Conservation (phyloP, 73 alveolate species). For the Paraurostyla sp. region DNA sequence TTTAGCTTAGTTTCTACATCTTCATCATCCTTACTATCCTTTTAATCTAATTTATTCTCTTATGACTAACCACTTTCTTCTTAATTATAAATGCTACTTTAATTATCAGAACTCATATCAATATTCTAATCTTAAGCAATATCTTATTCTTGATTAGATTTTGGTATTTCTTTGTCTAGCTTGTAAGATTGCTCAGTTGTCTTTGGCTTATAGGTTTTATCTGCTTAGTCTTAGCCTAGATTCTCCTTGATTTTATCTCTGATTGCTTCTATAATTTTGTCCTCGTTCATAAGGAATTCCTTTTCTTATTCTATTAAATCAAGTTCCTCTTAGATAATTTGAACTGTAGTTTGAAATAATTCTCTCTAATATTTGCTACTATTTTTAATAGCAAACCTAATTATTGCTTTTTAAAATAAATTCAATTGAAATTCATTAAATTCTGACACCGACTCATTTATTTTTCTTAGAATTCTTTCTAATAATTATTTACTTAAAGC, state of each 20-base stretch:
- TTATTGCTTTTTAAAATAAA: slow-evolving; percentile 14
- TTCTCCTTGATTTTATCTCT: neutral
- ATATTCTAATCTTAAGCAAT: neutral
- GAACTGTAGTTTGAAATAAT: neutral
- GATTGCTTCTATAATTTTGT: neutral
- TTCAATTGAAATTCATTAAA: slow-evolving; percentile 36
- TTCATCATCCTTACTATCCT: too few species aligned
- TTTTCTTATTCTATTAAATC: slow-evolving; percentile 41
- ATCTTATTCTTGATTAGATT: neutral
- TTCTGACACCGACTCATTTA: neutral
- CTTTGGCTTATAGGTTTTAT: neutral
- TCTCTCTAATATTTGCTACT: neutral
- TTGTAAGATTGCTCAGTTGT: neutral
- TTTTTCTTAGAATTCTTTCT: neutral
- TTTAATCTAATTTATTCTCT: neutral
- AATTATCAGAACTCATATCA: neutral
- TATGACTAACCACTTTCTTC: neutral
- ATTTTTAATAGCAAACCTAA: slow-evolving; percentile 26
- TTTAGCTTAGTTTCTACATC: neutral
- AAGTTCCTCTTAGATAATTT: slow-evolving; percentile 10
- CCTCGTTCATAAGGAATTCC: slow-evolving; percentile 36
- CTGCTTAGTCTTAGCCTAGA: neutral
- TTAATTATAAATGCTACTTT: neutral
- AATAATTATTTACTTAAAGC: neutral
- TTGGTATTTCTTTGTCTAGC: neutral